Base-by-base conservation (phyloP, 208 protist genomes). In the Crithidia fasciculata region DNA sequence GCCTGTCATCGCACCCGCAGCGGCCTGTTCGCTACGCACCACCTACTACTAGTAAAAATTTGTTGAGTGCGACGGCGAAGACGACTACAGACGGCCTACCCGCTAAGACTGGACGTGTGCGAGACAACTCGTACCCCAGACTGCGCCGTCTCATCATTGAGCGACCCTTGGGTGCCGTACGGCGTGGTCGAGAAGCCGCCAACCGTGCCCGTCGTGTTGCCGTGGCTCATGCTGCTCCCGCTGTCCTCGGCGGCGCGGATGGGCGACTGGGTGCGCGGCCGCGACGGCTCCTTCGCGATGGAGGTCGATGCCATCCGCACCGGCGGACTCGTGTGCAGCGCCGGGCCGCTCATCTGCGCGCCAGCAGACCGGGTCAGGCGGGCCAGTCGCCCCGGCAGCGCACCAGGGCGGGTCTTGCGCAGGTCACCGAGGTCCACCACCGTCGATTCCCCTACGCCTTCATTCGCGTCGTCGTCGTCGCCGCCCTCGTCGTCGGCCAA, bases 91-190 rank as follows among this genome's bases (percentile, higher is more conserved):
- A 28, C 28, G 28, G 28, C 15, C 56, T 37, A 78, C 4, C 59
- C 65, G 18, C 72, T 59, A 5, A 60, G 56, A 15, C 72, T 78
- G 19, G 56, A 61, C 10, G 15, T 19, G 12, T 54, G 65, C 15
- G 63, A 71, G 9, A 58, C 39, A 4, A n/a, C 40, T 12, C 28
- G 56, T 2, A 13, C 56, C 8, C 36, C 13, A 39, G 16, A 67
- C 47, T 43, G 16, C 16, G 18, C 15, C 10, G 57, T 12, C 15
- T 65, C 72, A 6, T 77, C 72, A 53, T 52, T 77, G 36, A 77
- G 37, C 12, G 64, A 56, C 5, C 57, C 39, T 19, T 50, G 61
- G 16, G 52, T 76, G 16, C 55, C 47, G 64, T 54, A 77, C 9
- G 40, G 41, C 13, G 56, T 72, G 36, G 36, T 16, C 8, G 64